Base-by-base conservation (phyloP, 2,329 filamentous ascomycete genomes). In the Nigrograna mackinnonii region DNA sequence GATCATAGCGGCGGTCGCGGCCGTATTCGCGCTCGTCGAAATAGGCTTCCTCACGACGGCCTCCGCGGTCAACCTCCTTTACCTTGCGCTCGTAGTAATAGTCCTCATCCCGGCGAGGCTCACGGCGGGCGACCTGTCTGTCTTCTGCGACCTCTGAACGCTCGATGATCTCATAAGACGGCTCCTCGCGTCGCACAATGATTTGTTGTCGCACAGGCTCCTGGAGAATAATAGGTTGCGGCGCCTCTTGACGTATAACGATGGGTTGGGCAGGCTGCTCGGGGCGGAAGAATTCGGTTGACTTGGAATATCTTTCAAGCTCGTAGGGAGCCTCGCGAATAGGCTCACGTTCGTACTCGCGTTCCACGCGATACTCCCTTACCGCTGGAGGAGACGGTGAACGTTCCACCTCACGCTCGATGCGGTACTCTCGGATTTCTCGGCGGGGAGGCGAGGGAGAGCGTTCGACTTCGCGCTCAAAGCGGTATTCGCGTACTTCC, bases 61-160 rank as follows among this genome's bases (percentile, higher is more conserved):
- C 67, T 39, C 68, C 73, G 20, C 76, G 72, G 44, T 81, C 78
- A 30, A 79, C 71, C 57, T 83, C 78, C 41, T 77, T 74, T 32
- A 78, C 68, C 31, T 76, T 71, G 42, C 79, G 77, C 53, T 83
- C 78, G 57, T 83, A 83, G 56, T 82, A 84, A 58, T 84, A 83
- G 45, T 82, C 79, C 39, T 82, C 77, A 26, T 83, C 79, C 43
- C 76, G 56, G 42, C 66, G 70, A 13, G 70, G 71, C 51, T 71
- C 68, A 21, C 64, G 69, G 35, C 70, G 71, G 37, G 71, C 69
- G 32, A 78, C 52, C 45, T 69, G 68, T 28, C 71, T 68, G 43
- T 79, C 74, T 33, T 80, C 77, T 21, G 58, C 57, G 18, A 75
- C 66, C 48, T 84, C 79, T 18, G 79, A 72, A 26, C 79, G 79